Base-by-base conservation (phyloP, 441 rosid genomes). In the Croton laevigatus region DNA sequence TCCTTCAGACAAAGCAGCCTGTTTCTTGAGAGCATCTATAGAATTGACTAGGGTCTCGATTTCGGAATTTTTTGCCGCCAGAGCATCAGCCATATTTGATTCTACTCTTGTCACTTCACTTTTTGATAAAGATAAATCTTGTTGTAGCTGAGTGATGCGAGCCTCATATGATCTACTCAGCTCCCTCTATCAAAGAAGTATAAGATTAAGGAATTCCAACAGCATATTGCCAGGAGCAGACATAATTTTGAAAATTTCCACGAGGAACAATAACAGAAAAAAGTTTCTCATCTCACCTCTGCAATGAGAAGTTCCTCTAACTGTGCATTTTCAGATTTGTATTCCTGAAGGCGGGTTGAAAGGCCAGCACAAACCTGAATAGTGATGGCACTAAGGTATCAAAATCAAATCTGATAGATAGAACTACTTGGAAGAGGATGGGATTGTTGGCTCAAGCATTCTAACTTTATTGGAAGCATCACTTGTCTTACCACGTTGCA, bases 221-320 rank as follows among this genome's bases (percentile, higher is more conserved):
- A 70, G 46, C 32, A 55, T 49, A 12, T 12, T 49, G 74, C 59
- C 37, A 60, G 62, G 59, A 71, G 65, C 72, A 66, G 32, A 71
- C 48, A 51, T 69, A 68, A 67, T 11, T 32, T 61, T 61, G 64
- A 71, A 65, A 62, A 60, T 42, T 42, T 52, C 16, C 37, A 71
- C 62, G 46, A 64, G 60, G 46, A 71, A 38, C 62, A 60, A 38
- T 22, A 70, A 62, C 78, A 76, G 54, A 63, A 34, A 77, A 12
- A 34, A 27, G 64, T 53, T 49, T 27, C n/a, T 22, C 44, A 60
- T 44, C 65, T 83, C 79, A 91, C 99, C 97, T 93, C 99, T 22
- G 97, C 87, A 73, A 82, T 77, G 64, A 96, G 97, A 88, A 96
- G 98, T 81, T 96, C 99, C 84, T 96, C 99, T 73, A 96, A 85